These are phyloP conservation scores for Arthrobotrys entomopaga DNA, from an alignment of 2,329 filamentous ascomycete genomes.

Conservation along the genomic window DNA sequence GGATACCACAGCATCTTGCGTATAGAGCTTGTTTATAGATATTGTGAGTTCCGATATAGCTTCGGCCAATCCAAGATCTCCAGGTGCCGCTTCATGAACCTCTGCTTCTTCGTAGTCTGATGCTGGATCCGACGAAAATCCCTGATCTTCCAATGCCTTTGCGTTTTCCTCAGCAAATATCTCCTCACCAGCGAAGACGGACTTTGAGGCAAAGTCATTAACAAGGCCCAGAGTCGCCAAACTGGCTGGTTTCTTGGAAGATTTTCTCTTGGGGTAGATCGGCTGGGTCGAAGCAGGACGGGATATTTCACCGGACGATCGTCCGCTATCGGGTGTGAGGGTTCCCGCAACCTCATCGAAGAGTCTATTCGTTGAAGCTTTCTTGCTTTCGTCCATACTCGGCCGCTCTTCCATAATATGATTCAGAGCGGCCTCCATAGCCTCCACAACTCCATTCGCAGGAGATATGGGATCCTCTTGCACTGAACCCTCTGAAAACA, in stretches of 20 bases:
- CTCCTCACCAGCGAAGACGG: conserved; percentile 93
- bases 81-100: conserved; percentile 92
- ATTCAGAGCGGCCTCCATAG: conserved; percentile 89
- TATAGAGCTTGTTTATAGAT: conserved; percentile 86
- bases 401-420: conserved; percentile 88
- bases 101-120: conserved; percentile 76
- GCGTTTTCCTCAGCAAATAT: conserved; percentile 85
- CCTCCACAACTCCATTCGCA: conserved; percentile 84
- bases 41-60: conserved; percentile 87
- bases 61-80: conserved; percentile 90
- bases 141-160: conserved; percentile 82
- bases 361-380: conserved; percentile 57
- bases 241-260: conserved; percentile 70
- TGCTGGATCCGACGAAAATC: conserved; percentile 48
- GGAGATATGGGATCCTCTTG: conserved; percentile 55
- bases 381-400: conserved; percentile 68
- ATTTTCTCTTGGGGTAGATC: conserved; percentile 61
- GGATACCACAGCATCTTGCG: conserved; percentile 90
- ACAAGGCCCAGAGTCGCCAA: conserved; percentile 91
- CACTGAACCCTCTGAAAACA: conserved; percentile 47
- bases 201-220: conserved; percentile 83
- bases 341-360: conserved; percentile 35
- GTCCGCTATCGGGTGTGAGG: conserved; percentile 47
- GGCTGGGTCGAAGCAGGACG: conserved; percentile 34
- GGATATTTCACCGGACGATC: conserved; percentile 51